Base-by-base conservation (phyloP, 2,329 filamentous ascomycete species). In the Ophiostoma ips region DNA sequence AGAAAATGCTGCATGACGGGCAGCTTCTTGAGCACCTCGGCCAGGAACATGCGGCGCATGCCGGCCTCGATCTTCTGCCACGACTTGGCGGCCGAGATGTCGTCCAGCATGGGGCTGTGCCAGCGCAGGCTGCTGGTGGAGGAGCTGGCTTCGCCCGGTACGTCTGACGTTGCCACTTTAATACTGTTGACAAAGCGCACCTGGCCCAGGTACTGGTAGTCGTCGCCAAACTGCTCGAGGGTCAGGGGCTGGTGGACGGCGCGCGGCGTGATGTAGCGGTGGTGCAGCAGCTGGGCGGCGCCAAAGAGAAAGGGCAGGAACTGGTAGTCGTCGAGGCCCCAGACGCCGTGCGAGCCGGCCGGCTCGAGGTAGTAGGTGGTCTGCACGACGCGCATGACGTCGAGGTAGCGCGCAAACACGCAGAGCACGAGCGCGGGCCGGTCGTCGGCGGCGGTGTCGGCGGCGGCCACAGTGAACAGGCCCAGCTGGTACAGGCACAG, bases 1-100 rank as follows among this genome's bases (percentile, higher is more conserved):
- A 98, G 62, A 59, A 98, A 98, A 64, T 98, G 94, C 67, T 98
- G 92, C 88, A 96, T 96, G 40, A 98, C 90, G 1, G 92, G 92
- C 50, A 98, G 64, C 66, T 98, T 98, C 31, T 84, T 81, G 48
- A 98, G 66, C 1, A 98, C 90, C 66, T 98, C 92, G 37, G 83
- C 85, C 48, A 90, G 75, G 62, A 96, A 96, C 94, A 98, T 98
- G 57, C 87, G 85, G 53, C 86, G 77, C 94, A 98, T 96, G 7
- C 92, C 92, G 24, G 75, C 83, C 64, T 96, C 89, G 46, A 98
- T 84, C 71, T 98, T 98, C 56, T 67, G 70, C 92, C 92, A 98
- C 36, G 75, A 85, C 63, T 87, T 89, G 15, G 90, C 84, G 1
- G 87, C 82, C 3, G 85, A 92, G 56, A 98, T 98, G 63, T 98